Base-by-base conservation (phyloP, 2,329 filamentous ascomycete species). In the Exophiala viscosa region DNA sequence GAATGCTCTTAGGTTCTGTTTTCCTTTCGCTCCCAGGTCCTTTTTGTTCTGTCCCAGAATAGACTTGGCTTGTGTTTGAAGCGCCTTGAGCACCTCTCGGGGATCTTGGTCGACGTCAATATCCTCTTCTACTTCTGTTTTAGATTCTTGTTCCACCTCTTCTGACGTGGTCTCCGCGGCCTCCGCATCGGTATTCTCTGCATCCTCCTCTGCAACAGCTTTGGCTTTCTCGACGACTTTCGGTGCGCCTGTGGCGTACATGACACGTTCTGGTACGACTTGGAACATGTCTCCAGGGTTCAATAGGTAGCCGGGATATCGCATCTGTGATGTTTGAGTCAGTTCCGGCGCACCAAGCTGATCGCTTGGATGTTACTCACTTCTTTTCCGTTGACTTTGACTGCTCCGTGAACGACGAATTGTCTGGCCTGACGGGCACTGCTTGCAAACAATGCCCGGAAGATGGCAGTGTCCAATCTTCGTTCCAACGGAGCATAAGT, bases 201-300 rank as follows among this genome's bases (percentile, higher is more conserved):
- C 60, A 14, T 60, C 53, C 9, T 54, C 44, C 36, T 44, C 48
- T 47, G 50, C 45, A 31, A 66, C 60, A 43, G 65, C 62, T 49
- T 57, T 64, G 41, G 67, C 65, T 33, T 62, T 65, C 14, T 60
- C 63, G 42, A 61, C 57, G 39, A 67, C 58, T 61, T 90, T 93
- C 44, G 82, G 80, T 20, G 81, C 79, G 53, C 93, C 93, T 1
- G 91, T 96, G 32, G 89, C 92, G 65, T 81, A 91, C 71, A 99
- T 79, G 51, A 99, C 93, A 63, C 86, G 84, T 35, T 96, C 89
- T 33, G 88, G 80, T 15, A 96, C 87, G 64, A 99, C 92, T 69
- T 95, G 90, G 78, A 99, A 99, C 84, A 99, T 89, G 69, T 99
- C 93, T 62, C 93, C 93, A 2, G 93, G 95, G 70, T 99, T 99